phyloP scores from a whole-genome alignment of 768 basidiomycete species.

The Dacryopinax primogenitus region DNA sequence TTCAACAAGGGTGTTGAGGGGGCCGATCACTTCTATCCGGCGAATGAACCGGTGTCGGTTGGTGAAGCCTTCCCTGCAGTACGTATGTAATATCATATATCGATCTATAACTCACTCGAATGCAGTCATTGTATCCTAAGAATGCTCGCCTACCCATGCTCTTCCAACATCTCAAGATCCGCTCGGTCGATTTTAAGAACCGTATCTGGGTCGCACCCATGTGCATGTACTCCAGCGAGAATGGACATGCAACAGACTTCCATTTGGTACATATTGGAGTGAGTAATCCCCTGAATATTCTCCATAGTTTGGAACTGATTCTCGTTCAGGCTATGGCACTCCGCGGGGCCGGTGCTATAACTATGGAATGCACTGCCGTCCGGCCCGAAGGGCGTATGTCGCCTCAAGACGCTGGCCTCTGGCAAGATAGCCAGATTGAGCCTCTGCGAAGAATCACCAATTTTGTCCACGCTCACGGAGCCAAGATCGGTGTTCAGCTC shows the following conservation, averaged over 20 bases:
- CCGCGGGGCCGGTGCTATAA: slow-evolving; percentile 56
- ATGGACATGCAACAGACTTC: slow-evolving; percentile 70
- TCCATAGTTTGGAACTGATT: not conserved
- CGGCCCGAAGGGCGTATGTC: slow-evolving; percentile 65
- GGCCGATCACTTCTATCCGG: not conserved
- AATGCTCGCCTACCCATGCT: slow-evolving; percentile 42
- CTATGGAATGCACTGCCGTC: slow-evolving; percentile 62
- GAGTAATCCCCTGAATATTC: slow-evolving; percentile 10
- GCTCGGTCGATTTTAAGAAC: slow-evolving; percentile 56
- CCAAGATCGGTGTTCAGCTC: slow-evolving; percentile 65
- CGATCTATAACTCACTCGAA: not conserved
- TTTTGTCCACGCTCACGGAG: slow-evolving; percentile 57
- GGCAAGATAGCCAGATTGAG: slow-evolving; percentile 63
- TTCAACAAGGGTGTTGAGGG: not conserved
- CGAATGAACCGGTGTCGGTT: not conserved
- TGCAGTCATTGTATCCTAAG: slow-evolving; percentile 33
- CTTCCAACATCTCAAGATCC: slow-evolving; percentile 54
- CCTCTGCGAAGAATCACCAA: slow-evolving; percentile 58
- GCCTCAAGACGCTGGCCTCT: slow-evolving; percentile 62
- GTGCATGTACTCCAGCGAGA: slow-evolving; percentile 68
- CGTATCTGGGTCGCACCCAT: slow-evolving; percentile 65
- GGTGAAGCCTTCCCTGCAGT: not conserved
- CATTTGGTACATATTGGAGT: slow-evolving; percentile 69
- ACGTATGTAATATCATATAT: not conserved
- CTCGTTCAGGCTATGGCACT: slow-evolving; percentile 32